Base-by-base conservation (phyloP, 2,329 filamentous ascomycete genomes). In the Nemania abortiva region DNA sequence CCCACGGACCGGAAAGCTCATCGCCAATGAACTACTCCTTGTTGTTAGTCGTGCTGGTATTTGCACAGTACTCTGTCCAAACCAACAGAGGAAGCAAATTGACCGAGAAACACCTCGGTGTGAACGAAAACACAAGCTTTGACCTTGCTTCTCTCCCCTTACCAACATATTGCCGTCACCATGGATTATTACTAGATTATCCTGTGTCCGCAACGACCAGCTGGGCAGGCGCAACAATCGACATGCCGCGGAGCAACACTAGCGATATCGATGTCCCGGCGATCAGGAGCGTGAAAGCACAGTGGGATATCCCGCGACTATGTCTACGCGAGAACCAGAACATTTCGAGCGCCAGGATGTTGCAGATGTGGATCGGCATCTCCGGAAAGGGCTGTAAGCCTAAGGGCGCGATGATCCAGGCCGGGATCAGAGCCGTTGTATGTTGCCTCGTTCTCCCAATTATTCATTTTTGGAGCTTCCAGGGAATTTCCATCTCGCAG, bases 181-280 rank as follows among this genome's bases (percentile, higher is more conserved):
- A 42, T 53, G 15, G 9, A 10, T 18, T 50, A 37, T 18, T 27
- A 49, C 39, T 20, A n/a, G 56, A 59, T 52, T 47, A 47, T 20
- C 42, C 42, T 24, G 49, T 57, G 15, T 42, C 15, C 29, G 52
- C 62, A 1, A 58, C 45, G 6, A 34, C 24, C 22, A 60, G 3
- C 37, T 54, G 39, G 56, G 27, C 49, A n/a, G 63, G 66, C 29
- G 61, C 49, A 34, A 65, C 49, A 22, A 63, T 63, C 20, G 59
- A 54, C 34, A 54, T 63, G 20, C 45, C 53, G 24, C 49, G 15
- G 4, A 34, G 9, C 4, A 59, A 24, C 18, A 10, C n/a, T 20
- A 57, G 42, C 22, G 22, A 27, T 27, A 34, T 6, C 22, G 10
- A 58, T 15, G 2, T 34, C 18, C 58, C 42, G 10, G 65, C 15